phyloP scores from a whole-genome alignment of 352 stramenopile species.

The Phytophthora lateralis region DNA sequence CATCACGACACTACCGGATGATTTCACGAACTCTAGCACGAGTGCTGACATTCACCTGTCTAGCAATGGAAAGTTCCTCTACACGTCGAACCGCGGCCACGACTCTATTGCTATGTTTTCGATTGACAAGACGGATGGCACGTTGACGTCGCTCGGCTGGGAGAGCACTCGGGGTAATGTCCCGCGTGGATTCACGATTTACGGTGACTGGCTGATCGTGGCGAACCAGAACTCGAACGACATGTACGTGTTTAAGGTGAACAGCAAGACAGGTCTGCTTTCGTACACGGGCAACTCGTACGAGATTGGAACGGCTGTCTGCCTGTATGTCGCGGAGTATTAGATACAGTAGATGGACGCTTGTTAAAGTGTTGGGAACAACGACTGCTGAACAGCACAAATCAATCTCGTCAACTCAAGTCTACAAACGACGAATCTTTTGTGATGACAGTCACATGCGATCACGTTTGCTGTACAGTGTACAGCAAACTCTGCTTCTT shows the following conservation, averaged over 20 bases:
- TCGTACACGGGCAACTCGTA: conserved; percentile 48
- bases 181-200: conserved; percentile 56
- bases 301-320: conserved; percentile 49
- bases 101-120: conserved; percentile 68
- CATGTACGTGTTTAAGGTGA: conserved; percentile 59
- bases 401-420: too few relatives aligned
- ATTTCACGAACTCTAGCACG: conserved; percentile 32
- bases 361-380: too few relatives aligned
- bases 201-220: conserved; percentile 56
- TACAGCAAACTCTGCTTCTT: too few relatives aligned
- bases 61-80: conserved; percentile 58
- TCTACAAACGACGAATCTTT: too few relatives aligned
- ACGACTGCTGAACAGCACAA: too few relatives aligned
- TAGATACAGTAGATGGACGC: conserved; percentile 10
- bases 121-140: conserved; percentile 36
- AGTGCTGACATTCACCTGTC: conserved; percentile 65
- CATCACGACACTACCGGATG: conserved; percentile 58
- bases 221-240: conserved; percentile 68
- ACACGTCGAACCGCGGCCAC: conserved; percentile 70
- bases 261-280: conserved; percentile 48
- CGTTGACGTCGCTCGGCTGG: conserved; percentile 42
- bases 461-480: too few relatives aligned
- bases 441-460: too few relatives aligned
- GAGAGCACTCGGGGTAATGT: conserved; percentile 47
- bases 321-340: conserved; percentile 34